These are phyloP conservation scores for Cyberlindnera suaveolens DNA, from an alignment of 805 yeast species.

Conservation along the genomic window DNA sequence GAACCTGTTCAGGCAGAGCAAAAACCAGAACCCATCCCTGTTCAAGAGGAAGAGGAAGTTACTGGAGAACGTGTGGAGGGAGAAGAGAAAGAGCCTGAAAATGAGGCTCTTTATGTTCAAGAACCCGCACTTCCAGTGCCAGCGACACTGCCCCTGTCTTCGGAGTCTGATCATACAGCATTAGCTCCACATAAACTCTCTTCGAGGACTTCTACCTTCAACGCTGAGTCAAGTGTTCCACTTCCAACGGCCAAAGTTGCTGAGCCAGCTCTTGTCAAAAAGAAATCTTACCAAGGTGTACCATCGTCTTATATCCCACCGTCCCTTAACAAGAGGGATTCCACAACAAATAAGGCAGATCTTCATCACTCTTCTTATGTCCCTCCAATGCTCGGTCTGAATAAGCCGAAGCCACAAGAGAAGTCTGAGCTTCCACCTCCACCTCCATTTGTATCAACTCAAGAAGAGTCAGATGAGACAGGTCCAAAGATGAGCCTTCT, in stretches of 20 bases:
- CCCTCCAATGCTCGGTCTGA: slow-evolving; percentile 21
- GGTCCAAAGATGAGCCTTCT: slow-evolving; percentile 76
- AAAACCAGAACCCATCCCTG: neutral
- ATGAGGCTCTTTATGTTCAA: neutral
- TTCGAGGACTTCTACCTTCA: slow-evolving; percentile 6
- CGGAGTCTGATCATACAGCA: neutral
- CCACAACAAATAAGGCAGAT: slow-evolving; percentile 5
- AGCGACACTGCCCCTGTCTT: neutral
- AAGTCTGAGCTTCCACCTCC: slow-evolving; percentile 4
- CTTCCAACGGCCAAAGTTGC: slow-evolving; percentile 12
- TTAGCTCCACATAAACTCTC: neutral
- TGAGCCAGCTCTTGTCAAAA: slow-evolving; percentile 4
- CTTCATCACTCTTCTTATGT: slow-evolving; percentile 22
- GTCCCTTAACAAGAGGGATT: slow-evolving; percentile 12
- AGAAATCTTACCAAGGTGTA: slow-evolving; percentile 20
- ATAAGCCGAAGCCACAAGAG: slow-evolving; percentile 7
- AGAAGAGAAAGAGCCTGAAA: neutral
- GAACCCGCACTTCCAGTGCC: neutral
- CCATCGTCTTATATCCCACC: slow-evolving; percentile 25
- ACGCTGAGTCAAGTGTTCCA: slow-evolving; percentile 6
- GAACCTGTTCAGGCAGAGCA: slow-evolving; percentile 7
- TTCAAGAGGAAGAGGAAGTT: neutral
- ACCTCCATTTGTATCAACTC: slow-evolving; percentile 18
- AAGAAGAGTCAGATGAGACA: slow-evolving; percentile 35
- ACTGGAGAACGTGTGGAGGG: neutral